Conservation (phyloP, 306 rosid genomes). For the Cicer yamashitae region DNA sequence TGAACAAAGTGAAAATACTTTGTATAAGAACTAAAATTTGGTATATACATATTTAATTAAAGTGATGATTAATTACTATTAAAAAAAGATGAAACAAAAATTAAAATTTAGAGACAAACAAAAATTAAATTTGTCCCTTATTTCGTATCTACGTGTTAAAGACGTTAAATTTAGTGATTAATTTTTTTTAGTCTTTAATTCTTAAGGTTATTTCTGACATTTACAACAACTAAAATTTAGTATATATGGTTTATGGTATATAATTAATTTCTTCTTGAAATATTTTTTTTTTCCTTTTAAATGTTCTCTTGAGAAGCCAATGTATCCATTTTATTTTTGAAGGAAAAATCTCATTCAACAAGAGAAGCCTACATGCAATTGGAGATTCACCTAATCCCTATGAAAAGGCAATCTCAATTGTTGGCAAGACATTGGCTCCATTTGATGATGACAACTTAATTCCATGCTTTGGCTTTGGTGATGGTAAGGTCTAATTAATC, state of each 20-base stretch:
- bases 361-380: conserved; percentile 75
- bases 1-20: no score
- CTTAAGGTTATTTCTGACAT: no score
- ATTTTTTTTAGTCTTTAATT: no score
- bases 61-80: no score
- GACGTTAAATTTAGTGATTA: no score
- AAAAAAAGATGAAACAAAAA: no score
- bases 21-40: no score
- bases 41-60: no score
- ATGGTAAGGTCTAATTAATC: conserved; percentile 57
- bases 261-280: not conserved
- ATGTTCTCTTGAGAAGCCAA: conserved; percentile 36
- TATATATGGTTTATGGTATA: conserved; percentile 12
- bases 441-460: conserved; percentile 93
- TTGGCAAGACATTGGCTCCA: conserved; percentile 91
- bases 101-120: no score
- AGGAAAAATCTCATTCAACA: conserved; percentile 81
- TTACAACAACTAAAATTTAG: not conserved
- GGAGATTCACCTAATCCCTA: conserved; percentile 82
- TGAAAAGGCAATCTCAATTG: conserved; percentile 76
- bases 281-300: conserved; percentile 26
- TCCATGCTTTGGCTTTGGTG: conserved; percentile 97
- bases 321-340: conserved; percentile 46
- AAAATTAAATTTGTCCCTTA: no score
- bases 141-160: no score